Evolutionary conservation across 1,139 yeast species (phyloP).

Genomic region (Geotrichum australiense): DNA sequence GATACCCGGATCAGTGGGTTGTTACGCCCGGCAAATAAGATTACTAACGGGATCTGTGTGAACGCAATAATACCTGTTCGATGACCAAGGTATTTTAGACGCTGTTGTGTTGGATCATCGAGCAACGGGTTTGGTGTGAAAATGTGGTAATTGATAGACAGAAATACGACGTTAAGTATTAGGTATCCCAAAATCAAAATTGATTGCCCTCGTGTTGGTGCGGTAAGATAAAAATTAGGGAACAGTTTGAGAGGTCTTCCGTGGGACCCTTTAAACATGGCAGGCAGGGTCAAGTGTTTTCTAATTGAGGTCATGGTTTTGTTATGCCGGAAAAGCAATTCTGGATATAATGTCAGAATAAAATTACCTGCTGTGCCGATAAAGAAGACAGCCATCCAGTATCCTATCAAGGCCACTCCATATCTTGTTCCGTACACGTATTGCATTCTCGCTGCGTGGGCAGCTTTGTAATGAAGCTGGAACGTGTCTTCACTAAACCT

Average conservation of each 20-base stretch:
- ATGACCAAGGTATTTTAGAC: constrained; percentile 51
- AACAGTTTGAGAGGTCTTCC: constrained; percentile 26
- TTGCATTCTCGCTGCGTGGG: constrained; percentile 15
- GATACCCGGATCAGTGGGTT: constrained; percentile 57
- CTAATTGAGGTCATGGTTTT: constrained; percentile 23
- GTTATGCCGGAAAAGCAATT: constrained; percentile 17
- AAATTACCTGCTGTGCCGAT: constrained; percentile 21
- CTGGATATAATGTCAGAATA: constrained; percentile 20
- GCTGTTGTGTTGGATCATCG: constrained; percentile 32
- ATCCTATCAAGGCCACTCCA: constrained; percentile 25
- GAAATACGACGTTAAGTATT: constrained; percentile 37
- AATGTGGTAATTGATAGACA: constrained; percentile 37
- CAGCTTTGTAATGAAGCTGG: constrained; percentile 10
- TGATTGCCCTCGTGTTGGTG: constrained; percentile 61
- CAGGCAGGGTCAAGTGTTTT: constrained; percentile 31
- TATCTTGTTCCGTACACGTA: constrained; percentile 32
- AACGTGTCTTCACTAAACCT: constrained; percentile 5
- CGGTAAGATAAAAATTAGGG: not conserved
- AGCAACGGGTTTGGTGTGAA: constrained; percentile 37
- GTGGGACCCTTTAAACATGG: constrained; percentile 28
- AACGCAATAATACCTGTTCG: constrained; percentile 50
- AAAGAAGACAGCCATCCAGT: constrained; percentile 24
- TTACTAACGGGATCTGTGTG: constrained; percentile 45
- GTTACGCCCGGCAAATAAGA: constrained; percentile 60
- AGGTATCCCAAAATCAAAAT: constrained; percentile 42